Conservation (phyloP, 768 basidiomycete species). For the Lactifluus volemus region DNA sequence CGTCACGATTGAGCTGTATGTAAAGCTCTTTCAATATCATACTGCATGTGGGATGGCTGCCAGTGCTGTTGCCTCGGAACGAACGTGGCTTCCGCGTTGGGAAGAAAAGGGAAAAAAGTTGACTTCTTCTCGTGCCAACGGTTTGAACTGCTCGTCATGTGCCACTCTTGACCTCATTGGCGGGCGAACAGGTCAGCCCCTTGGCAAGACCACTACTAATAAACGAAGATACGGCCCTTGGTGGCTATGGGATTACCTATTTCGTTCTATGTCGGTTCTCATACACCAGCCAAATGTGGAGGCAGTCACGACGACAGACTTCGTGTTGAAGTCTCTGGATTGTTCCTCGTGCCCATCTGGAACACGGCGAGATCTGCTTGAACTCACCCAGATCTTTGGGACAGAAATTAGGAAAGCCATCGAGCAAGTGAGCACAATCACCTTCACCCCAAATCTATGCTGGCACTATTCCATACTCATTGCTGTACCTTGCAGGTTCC, state of each 20-base stretch:
- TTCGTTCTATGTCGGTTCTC: background rate
- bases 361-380: background rate
- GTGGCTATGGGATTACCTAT: background rate
- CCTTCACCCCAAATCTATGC: background rate
- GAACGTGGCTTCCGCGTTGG: background rate
- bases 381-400: background rate
- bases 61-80: background rate
- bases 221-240: background rate
- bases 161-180: background rate
- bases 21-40: background rate
- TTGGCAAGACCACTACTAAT: too few species aligned
- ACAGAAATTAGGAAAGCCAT: background rate
- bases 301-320: background rate
- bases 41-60: background rate
- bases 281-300: background rate
- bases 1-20: background rate
- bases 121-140: too few species aligned
- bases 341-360: background rate
- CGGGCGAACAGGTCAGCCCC: background rate
- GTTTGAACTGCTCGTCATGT: background rate
- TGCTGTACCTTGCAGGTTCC: background rate
- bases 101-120: too few species aligned
- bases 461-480: background rate
- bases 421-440: background rate
- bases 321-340: background rate